Evolutionary conservation across 2,329 filamentous ascomycete species (phyloP).

Genomic region (Sclerotinia spermophila): DNA sequence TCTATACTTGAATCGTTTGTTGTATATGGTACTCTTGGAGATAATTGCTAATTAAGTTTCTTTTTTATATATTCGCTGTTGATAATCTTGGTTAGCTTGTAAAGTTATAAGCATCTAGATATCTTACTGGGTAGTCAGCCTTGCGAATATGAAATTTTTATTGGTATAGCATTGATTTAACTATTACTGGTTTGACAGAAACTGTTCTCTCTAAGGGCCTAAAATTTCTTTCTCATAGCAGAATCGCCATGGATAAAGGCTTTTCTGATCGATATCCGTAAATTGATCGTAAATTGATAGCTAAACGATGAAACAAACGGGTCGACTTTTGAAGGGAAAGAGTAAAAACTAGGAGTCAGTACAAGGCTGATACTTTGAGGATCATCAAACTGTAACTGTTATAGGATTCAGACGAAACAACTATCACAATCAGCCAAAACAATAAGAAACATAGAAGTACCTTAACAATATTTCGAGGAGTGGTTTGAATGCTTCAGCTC

Average conservation of each 20-base stretch:
- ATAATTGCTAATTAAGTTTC: not conserved
- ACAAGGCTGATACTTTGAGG: not conserved
- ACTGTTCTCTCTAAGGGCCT: not conserved
- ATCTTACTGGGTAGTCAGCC: constrained; percentile 2
- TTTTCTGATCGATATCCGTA: not conserved
- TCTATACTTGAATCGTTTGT: not conserved
- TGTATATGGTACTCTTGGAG: not conserved
- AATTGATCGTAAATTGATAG: constrained; percentile 4
- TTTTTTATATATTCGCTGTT: not conserved
- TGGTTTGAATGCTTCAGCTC: constrained; percentile 3
- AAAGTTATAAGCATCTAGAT: not conserved
- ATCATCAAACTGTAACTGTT: not conserved
- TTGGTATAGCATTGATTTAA: constrained; percentile 4
- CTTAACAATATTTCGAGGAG: constrained; percentile 1
- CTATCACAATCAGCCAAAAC: not conserved
- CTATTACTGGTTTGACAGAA: not conserved
- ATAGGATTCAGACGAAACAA: constrained; percentile 9
- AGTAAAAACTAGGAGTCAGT: not conserved
- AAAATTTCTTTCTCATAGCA: not conserved
- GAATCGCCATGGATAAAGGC: not conserved
- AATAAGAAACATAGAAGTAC: not conserved
- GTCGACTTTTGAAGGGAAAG: not conserved
- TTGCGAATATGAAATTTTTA: not conserved
- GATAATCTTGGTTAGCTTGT: not conserved
- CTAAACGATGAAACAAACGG: constrained; percentile 3